Base-by-base conservation (phyloP, 306 rosid species). In the Gastrolobium bilobum region DNA sequence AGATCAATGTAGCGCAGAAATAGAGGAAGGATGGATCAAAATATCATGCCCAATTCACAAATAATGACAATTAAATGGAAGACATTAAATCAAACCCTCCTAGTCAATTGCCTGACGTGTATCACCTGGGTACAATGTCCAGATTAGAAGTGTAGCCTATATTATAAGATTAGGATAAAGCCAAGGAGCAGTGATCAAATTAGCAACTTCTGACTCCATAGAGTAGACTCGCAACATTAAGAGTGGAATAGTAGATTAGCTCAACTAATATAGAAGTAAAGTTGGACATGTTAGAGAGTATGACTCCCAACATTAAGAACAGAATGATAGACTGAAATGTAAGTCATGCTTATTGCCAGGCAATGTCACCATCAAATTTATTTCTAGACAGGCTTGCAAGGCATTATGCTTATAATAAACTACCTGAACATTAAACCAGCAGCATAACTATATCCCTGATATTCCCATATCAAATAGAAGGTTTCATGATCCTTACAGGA, bases 401-500 rank as follows among this genome's bases (percentile, higher is more conserved):
- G 53, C 54, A 46, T 34, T 6, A 34, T 39, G 60, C 70, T 62
- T 68, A 54, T 54, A 54, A 15, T 34, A 81, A 67, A 76, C 60
- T 51, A 35, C 61, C 38, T 7, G 13, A 58, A 20, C 37, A 52
- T 38, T 54, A 64, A 70, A 67, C 70, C 64, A 71, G 53, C 35
- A 20, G 68, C 56, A 65, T 13, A 46, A 77, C 7, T 29, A 39
- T 56, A 73, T 53, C 31, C 73, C 33, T 14, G 59, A 30, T 30
- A 71, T 47, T 52, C 33, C 68, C 13, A 80, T 73, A 39, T 35
- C 48, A 14, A 58, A 58, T 33, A 47, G 3, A 47, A 29, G 80
- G 73, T 40, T 73, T 51, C 51, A 47, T 9, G 71, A 81, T 83
- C 82, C 98, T 87, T 90, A 93, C 99, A 91, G 88, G 71, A 91